Evolutionary conservation across 345 rosid species (phyloP), one percentile per base, ranked within the genome.

Genomic region (Melaleuca quinquenervia): DNA sequence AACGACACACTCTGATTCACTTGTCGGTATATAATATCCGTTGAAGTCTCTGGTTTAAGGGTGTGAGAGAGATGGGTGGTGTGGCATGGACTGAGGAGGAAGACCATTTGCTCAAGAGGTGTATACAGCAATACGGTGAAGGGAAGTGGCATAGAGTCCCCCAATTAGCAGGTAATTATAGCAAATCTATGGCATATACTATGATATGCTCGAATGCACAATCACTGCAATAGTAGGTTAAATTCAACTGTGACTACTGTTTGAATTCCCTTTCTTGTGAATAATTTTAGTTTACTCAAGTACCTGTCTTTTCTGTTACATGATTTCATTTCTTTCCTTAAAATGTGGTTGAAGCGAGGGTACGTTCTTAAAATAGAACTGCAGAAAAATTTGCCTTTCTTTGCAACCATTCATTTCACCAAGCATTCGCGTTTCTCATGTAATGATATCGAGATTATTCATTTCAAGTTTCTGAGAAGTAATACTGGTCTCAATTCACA

Each of bases 1-100:
- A 36, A 70, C 14, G 7, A 11, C 80, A 70, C 48, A 70, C 26
- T 27, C 24, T 7, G 0, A 70, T 36, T 70, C 80, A 36, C 48
- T 18, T 36, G 80, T 70, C 7, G 7, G 48, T 70, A 36, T 70
- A 70, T 70, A 70, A 18, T 9, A 70, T 70, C 48, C 80, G 18
- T 70, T 9, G 80, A 36, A 70, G 48, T 70, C 80, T 70, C 87
- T 29, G 26, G 75, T 62, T 85, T 8, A 36, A 84, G 84, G 20
- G 48, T 70, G 78, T 15, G 12, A 26, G 53, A 80, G 76, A 82
- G 36, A 88, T 89, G 92, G 92, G 92, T 41, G 89, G 92, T 21
- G 87, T 90, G 58, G 88, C 90, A 6, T 92, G 94, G 94, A 92
- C 90, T 7, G 88, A 88, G 85, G 92, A 91, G 86, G 94, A 92